Evolutionary conservation across 1,284 basidiomycete genomes (phyloP).

Genomic region (Sphaerobolus stellatus): DNA sequence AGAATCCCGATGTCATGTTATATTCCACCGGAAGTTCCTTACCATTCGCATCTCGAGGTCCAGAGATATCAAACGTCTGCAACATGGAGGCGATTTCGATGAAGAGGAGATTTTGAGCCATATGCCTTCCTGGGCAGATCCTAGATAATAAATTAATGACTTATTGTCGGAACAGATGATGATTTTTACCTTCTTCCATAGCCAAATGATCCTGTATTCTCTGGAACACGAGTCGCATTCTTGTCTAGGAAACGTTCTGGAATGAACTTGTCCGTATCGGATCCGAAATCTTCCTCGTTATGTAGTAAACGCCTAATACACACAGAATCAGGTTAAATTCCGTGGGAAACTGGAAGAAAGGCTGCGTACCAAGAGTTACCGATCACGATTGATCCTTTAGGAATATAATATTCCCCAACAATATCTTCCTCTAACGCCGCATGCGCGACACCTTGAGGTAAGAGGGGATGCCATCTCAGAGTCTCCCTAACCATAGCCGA

Average conservation of each 20-base stretch:
- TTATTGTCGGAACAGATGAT: not conserved
- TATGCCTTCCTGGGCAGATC: constrained; percentile 11
- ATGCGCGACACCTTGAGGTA: too few species aligned
- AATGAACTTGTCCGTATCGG: constrained; percentile 11
- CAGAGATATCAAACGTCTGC: constrained; percentile 2
- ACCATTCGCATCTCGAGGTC: not conserved
- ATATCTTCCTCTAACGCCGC: constrained; percentile 10
- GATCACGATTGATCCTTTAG: too few species aligned
- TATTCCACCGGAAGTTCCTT: not conserved
- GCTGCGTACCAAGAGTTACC: too few species aligned
- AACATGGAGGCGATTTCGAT: constrained; percentile 2
- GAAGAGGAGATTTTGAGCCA: constrained; percentile 4
- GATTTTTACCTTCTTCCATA: constrained; percentile 13
- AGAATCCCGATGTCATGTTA: not conserved
- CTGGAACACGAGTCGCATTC: not conserved
- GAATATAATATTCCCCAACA: too few species aligned
- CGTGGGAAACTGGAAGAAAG: not conserved
- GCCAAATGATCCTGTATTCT: constrained; percentile 10
- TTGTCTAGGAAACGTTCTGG: constrained; percentile 14
- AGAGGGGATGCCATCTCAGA: constrained; percentile 26
- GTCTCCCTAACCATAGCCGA: constrained; percentile 23
- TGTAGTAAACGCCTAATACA: not conserved
- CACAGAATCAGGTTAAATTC: not conserved
- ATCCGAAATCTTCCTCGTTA: not conserved
- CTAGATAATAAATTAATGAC: not conserved